Base-by-base conservation (phyloP, 345 rosid genomes). In the Leavenworthia alabamica region DNA sequence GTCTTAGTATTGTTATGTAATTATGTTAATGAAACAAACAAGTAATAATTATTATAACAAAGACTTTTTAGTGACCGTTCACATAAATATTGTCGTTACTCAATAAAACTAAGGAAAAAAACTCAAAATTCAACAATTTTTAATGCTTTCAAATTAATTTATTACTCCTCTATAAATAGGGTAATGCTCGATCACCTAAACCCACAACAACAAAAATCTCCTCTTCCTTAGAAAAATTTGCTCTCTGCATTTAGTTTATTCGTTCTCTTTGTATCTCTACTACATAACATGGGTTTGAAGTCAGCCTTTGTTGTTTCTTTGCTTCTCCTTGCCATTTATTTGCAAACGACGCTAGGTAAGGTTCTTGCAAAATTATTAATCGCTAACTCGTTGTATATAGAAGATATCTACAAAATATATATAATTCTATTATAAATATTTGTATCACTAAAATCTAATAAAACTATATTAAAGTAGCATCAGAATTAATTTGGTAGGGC, bases 281-380 rank as follows among this genome's bases (percentile, higher is more conserved):
- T 52, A 9, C 47, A 43, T 26, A 49, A 33, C 23, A 68, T 67
- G 73, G 67, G 62, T 68, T 28, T 60, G 41, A 60, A 60, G 17
- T 17, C 61, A 6, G 13, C 52, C 13, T 52, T 60, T 11, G 33
- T 44, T 40, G 37, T 35, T 53, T 60, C 48, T 35, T 33, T 60
- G 24, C 48, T 60, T 24, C 41, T 68, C 61, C 56, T 68, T 43
- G 56, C 48, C 54, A 37, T 43, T 24, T 35, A n/a, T 60, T 35
- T 54, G 24, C 73, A 60, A 43, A 52, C 67, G 7, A 44, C 62
- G 3, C 40, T 60, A 12, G 73, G 73, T 68, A 59, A 39, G 19
- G 9, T 67, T 49, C 35, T 28, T 26, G 43, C 19, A 27, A 64
- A 27, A 32, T 23, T 23, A 31, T 24, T 15, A 23, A 32, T 54